Evolutionary conservation across 75 land plant species (phyloP).

Genomic region (Azolla pinnata): DNA sequence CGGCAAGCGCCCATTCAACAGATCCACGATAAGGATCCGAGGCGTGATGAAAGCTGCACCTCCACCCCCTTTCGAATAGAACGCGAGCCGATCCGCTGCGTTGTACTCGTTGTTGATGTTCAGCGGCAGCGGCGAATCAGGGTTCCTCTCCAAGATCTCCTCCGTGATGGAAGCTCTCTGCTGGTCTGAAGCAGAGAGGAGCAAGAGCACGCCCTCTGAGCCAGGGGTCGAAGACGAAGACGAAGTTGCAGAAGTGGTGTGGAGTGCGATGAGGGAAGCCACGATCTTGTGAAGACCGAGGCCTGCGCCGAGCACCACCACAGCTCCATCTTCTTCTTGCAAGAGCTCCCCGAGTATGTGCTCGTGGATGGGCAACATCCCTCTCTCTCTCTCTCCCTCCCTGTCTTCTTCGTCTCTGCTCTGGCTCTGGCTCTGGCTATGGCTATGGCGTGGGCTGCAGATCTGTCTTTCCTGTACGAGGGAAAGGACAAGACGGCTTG

Average conservation of each 20-base stretch:
- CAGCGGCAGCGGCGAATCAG: slow-evolving; percentile 16
- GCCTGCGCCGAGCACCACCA: slow-evolving; percentile 69
- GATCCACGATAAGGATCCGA: slow-evolving; percentile 62
- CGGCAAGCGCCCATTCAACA: slow-evolving; percentile 53
- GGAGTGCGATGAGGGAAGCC: slow-evolving; percentile 55
- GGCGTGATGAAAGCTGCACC: slow-evolving; percentile 66
- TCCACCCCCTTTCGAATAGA: slow-evolving; percentile 44
- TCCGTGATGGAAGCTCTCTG: slow-evolving; percentile 31
- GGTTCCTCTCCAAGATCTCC: slow-evolving; percentile 29
- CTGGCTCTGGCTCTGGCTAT: too few species aligned
- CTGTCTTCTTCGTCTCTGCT: neutral
- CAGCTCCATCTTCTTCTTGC: slow-evolving; percentile 55
- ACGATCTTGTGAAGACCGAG: slow-evolving; percentile 52
- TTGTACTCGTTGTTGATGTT: slow-evolving; percentile 70
- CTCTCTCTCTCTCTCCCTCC: slow-evolving; percentile 1
- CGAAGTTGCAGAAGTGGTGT: slow-evolving; percentile 29
- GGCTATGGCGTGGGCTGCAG: too few species aligned
- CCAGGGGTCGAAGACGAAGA: too few species aligned
- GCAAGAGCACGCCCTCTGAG: slow-evolving; percentile 53
- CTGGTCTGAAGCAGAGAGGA: slow-evolving; percentile 61
- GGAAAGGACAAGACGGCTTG: too few species aligned
- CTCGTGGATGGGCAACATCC: slow-evolving; percentile 65
- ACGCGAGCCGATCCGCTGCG: slow-evolving; percentile 42
- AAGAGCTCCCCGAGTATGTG: slow-evolving; percentile 79
- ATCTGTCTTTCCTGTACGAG: too few species aligned